Evolutionary conservation across 495 filamentous ascomycete species (phyloP), one percentile per base, ranked within the genome.

Genomic region (Glutinoglossum americanum): DNA sequence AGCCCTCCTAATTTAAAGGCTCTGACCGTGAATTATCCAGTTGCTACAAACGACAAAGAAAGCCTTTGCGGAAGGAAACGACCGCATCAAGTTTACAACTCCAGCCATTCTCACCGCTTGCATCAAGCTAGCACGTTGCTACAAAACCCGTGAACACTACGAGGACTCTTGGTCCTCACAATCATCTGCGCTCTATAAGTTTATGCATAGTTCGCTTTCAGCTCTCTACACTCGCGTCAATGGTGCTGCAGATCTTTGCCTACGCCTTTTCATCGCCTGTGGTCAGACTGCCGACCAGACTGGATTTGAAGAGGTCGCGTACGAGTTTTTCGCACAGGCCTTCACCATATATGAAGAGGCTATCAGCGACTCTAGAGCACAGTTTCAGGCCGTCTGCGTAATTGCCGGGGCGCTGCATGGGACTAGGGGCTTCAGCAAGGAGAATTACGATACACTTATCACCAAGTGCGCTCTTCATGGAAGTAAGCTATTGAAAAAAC

Each of bases 261-360:
- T 98, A 19, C 86, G 92, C 3, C 73, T 96, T 9, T 97, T 96
- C 66, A 79, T 89, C 55, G 80, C 84, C 60, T 94, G 87, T 64
- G 92, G 92, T 17, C 89, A 96, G 69, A 82, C 90, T 30, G 88
- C 93, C 25, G 90, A 95, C 63, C 85, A 92, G 67, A 89, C 82
- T 5, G 86, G 84, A 15, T 89, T 89, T 62, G 92, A 97, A 68
- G 92, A 97, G 70, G 84, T 95, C 27, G 84, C 86, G 19, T 98
- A 98, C 68, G 92, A 98, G 68, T 97, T 93, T 74, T 98, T 96
- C 64, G 92, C 90, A 1, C 93, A 98, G 66, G 92, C 92, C 0
- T 98, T 98, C 60, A 97, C 92, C 0, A 87, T 97, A 32, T 98
- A 98, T 66, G 92, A 98, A 66, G 93, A 97, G 69, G 80, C 85